These are phyloP conservation scores for Fusarium staphyleae DNA, from an alignment of 2,329 filamentous ascomycete genomes.

Conservation along the genomic window DNA sequence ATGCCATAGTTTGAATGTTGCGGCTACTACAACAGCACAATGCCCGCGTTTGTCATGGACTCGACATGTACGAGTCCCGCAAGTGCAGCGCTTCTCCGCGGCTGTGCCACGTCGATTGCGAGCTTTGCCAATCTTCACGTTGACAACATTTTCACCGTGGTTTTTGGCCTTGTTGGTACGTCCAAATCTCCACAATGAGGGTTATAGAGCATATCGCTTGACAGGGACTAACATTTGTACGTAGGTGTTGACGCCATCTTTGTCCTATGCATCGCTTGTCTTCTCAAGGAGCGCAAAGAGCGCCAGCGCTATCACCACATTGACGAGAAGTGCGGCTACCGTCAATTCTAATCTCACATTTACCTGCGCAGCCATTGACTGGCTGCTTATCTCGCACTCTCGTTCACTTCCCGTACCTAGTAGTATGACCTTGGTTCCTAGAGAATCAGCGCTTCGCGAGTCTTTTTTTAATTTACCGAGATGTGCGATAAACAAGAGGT, in stretches of 20 bases:
- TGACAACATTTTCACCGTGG: slow-evolving; percentile 78
- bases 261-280: slow-evolving; percentile 74
- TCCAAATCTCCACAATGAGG: slow-evolving; percentile 11
- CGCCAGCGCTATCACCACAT: slow-evolving; percentile 80
- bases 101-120: slow-evolving; percentile 73
- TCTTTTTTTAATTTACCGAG: slow-evolving; percentile 16
- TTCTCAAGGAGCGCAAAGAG: slow-evolving; percentile 83
- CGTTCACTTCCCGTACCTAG: slow-evolving; percentile 11
- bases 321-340: slow-evolving; percentile 75
- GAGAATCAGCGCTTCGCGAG: slow-evolving; percentile 6
- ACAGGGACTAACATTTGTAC: slow-evolving; percentile 2
- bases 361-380: slow-evolving; percentile 8
- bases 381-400: slow-evolving; percentile 1
- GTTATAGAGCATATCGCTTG: neutral
- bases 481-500: slow-evolving; percentile 22
- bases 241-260: slow-evolving; percentile 69
- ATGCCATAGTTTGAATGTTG: slow-evolving; percentile 75
- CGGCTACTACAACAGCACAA: slow-evolving; percentile 76
- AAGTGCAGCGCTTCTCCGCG: slow-evolving; percentile 71
- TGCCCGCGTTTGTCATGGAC: slow-evolving; percentile 75
- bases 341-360: slow-evolving; percentile 50
- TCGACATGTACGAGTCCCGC: slow-evolving; percentile 72
- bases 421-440: slow-evolving; percentile 4
- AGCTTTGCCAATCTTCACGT: slow-evolving; percentile 74
- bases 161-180: slow-evolving; percentile 78